Percentiles rank a stretch among this genome's conserved stretches.
Conservation (phyloP, 768 basidiomycete genomes). For the Mycena belliarum region DNA sequence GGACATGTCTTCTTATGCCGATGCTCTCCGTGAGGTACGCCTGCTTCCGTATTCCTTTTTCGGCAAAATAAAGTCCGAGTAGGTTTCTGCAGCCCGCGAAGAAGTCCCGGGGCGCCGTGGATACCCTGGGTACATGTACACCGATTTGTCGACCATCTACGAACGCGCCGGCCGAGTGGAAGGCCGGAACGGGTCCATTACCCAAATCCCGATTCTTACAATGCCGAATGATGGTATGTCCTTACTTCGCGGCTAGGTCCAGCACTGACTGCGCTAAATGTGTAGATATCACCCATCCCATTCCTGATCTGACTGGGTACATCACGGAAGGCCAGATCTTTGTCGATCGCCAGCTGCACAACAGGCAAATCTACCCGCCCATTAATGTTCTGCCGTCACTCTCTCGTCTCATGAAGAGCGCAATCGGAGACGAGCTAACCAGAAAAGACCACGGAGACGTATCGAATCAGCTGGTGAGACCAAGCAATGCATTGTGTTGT, state of each 20-base stretch:
- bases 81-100: slow-evolving; percentile 98
- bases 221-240: slow-evolving; percentile 98
- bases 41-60: slow-evolving; percentile 28
- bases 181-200: slow-evolving; percentile 98
- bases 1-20: slow-evolving; percentile 98
- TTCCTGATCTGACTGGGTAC: slow-evolving; percentile 98
- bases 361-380: slow-evolving; percentile 97
- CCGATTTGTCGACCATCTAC: slow-evolving; percentile 98
- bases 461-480: slow-evolving; percentile 92
- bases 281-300: slow-evolving; percentile 99
- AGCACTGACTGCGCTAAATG: slow-evolving; percentile 14
- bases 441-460: slow-evolving; percentile 99
- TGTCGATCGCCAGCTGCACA: slow-evolving; percentile 95
- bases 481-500: slow-evolving; percentile 18
- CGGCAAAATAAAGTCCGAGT: slow-evolving; percentile 12
- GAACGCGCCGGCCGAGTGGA: slow-evolving; percentile 98
- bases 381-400: slow-evolving; percentile 99
- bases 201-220: slow-evolving; percentile 98
- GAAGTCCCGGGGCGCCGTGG: slow-evolving; percentile 99
- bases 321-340: slow-evolving; percentile 99
- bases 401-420: slow-evolving; percentile 99
- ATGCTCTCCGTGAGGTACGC: slow-evolving; percentile 86
- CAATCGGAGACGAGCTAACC: slow-evolving; percentile 96
- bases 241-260: slow-evolving; percentile 17
- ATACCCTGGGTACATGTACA: slow-evolving; percentile 98